These are phyloP conservation scores for Quillaja saponaria DNA, from an alignment of 306 rosid species.

Conservation along the genomic window DNA sequence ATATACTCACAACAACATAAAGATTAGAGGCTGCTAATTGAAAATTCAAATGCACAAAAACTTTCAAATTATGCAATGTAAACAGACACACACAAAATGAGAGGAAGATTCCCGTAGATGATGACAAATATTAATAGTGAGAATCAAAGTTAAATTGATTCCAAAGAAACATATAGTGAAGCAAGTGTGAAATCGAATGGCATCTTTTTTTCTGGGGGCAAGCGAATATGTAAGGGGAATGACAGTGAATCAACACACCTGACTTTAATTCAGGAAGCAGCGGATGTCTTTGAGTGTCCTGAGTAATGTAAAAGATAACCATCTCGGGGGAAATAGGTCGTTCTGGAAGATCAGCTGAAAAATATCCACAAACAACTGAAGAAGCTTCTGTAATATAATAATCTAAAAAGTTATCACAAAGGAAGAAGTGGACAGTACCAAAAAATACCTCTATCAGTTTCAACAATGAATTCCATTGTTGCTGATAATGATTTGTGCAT, in stretches of 20 bases:
- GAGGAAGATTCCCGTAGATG: neutral
- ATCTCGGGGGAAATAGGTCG: conserved; percentile 72
- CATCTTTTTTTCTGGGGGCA: neutral
- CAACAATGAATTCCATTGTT: conserved; percentile 77
- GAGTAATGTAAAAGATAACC: conserved; percentile 86
- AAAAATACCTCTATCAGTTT: conserved; percentile 69
- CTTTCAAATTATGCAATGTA: conserved; percentile 7
- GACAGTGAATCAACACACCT: conserved; percentile 56
- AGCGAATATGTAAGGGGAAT: conserved; percentile 1
- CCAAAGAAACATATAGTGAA: neutral
- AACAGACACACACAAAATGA: conserved; percentile 5
- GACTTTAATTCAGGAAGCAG: conserved; percentile 84
- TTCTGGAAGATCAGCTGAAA: conserved; percentile 69
- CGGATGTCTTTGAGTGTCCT: conserved; percentile 95
- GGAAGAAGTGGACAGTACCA: conserved; percentile 3
- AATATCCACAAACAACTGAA: conserved; percentile 21
- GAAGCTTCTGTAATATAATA: conserved; percentile 1
- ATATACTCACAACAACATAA: conserved; percentile 15
- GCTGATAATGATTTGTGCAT: conserved; percentile 79
- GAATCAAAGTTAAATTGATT: neutral
- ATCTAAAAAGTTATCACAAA: conserved; percentile 4
- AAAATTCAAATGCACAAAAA: conserved; percentile 11
- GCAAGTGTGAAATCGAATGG: conserved; percentile 7
- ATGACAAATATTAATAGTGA: conserved; percentile 5
- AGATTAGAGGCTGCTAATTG: conserved; percentile 13